Base-by-base conservation (phyloP, 1,284 basidiomycete genomes). In the Inonotus obliquus region DNA sequence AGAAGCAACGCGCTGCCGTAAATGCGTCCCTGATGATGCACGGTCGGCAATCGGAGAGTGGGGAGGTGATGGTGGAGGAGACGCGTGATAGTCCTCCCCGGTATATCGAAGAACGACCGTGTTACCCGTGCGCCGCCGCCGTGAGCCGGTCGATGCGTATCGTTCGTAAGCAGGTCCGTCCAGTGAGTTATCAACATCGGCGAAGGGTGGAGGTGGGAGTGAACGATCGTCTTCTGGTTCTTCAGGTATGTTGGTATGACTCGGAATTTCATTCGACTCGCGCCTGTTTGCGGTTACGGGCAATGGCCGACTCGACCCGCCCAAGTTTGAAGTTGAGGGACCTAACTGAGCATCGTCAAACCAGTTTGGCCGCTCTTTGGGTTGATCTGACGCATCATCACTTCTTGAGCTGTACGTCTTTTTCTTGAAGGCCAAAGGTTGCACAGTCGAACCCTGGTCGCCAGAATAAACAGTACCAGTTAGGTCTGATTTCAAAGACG, bases 151-250 rank as follows among this genome's bases (percentile, higher is more conserved):
- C 44, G 65, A 66, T 56, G 62, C 55, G 71, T 59, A 10, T 72
- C 69, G 14, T 48, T 77, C 76, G 62, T 75, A 77, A 2, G 75
- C 71, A 0, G 76, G 74, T 1, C 76, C 76, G 66, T 79, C 78
- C 11, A 76, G 68, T 11, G 73, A 74, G 1, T 75, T 73, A 4
- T 72, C 77, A 6, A 74, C 68, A 0, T 74, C 60, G 7, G 75
- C 70, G 68, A 81, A 81, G 13, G 66, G 65, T 11, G 77, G 73
- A 4, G 80, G 79, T 13, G 79, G 80, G 2, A 77, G 74, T 14
- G 67, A 67, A 35, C 64, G 60, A 57, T 73, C 67, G 23, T 72
- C 69, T 23, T 71, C 70, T 4, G 71, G 67, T 14, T 65, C 65
- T n/a, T 68, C 61, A 13, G 51, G 55, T 14, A 23, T 6, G 68